A percentile compares a stretch with the other conserved stretches of the same genome.
These are phyloP conservation scores for Trichoderma erinaceum DNA, from an alignment of 495 filamentous ascomycete species.

Conservation along the genomic window DNA sequence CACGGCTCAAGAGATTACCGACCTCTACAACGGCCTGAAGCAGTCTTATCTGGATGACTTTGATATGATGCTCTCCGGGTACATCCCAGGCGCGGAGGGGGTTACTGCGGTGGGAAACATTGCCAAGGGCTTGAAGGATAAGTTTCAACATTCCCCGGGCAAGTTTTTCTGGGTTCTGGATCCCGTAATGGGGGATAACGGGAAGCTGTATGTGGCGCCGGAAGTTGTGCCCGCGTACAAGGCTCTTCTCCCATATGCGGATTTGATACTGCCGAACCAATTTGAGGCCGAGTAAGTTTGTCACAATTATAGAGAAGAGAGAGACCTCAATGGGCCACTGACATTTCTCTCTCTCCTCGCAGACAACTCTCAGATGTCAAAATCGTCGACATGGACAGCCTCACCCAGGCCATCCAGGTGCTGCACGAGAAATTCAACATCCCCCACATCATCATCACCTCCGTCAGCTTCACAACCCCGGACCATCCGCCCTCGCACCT, in stretches of 20 bases:
- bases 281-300: slow-evolving; percentile 84
- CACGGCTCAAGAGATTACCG: slow-evolving; percentile 73
- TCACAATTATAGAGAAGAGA: background rate
- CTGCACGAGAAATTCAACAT: slow-evolving; percentile 71
- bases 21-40: slow-evolving; percentile 77
- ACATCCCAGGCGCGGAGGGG: slow-evolving; percentile 76
- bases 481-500: slow-evolving; percentile 47
- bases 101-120: slow-evolving; percentile 81
- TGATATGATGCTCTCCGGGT: slow-evolving; percentile 88
- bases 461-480: slow-evolving; percentile 49
- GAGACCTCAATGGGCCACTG: background rate
- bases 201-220: slow-evolving; percentile 78
- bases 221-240: slow-evolving; percentile 91
- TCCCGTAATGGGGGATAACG: slow-evolving; percentile 97
- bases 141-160: slow-evolving; percentile 55
- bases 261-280: slow-evolving; percentile 91
- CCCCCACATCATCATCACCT: slow-evolving; percentile 92
- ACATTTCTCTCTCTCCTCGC: background rate
- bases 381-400: slow-evolving; percentile 66
- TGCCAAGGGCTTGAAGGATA: slow-evolving; percentile 67
- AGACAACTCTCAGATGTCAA: slow-evolving; percentile 78
- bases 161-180: slow-evolving; percentile 97
- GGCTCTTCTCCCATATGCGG: slow-evolving; percentile 66
- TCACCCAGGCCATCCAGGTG: slow-evolving; percentile 64
- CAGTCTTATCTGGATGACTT: slow-evolving; percentile 78